Evolutionary conservation across 257 asterid genomes (phyloP).

Genomic region (Solanum peruvianum): DNA sequence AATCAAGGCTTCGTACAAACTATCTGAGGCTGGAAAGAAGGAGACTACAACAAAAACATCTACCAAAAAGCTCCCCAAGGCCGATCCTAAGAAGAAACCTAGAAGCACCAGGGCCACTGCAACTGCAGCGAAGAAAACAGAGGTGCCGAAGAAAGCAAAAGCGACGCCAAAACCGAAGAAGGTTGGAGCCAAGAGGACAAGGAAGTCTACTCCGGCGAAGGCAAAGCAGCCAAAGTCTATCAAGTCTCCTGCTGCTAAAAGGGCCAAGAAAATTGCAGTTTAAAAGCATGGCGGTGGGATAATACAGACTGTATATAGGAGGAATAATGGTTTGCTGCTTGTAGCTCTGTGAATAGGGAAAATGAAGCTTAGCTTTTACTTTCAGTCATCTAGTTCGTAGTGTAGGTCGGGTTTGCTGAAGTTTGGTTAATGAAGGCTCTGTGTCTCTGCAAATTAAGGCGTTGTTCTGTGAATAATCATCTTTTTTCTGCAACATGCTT

Average conservation of each 20-base stretch:
- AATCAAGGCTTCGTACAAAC: slow-evolving; percentile 63
- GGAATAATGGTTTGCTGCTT: neutral
- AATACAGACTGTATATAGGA: neutral
- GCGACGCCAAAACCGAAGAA: slow-evolving; percentile 9
- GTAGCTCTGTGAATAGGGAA: neutral
- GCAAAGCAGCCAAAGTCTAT: slow-evolving; percentile 50
- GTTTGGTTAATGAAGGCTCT: neutral
- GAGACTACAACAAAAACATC: neutral
- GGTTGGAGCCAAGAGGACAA: slow-evolving; percentile 13
- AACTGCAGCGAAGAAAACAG: neutral
- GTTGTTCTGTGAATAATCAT: neutral
- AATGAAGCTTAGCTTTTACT: neutral
- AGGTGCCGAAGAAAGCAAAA: slow-evolving; percentile 3
- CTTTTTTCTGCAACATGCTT: neutral
- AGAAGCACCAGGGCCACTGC: neutral
- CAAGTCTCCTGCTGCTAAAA: slow-evolving; percentile 53
- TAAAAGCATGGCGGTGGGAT: neutral
- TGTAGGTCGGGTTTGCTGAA: neutral
- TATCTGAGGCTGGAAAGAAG: slow-evolving; percentile 32
- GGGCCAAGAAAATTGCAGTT: slow-evolving; percentile 29
- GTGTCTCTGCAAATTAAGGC: neutral
- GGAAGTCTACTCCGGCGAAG: slow-evolving; percentile 36
- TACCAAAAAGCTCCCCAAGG: slow-evolving; percentile 9
- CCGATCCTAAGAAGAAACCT: neutral
- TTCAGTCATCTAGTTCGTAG: neutral